phyloP scores from a whole-genome alignment of 1,284 basidiomycete species.

The Ceratobasidium sp. region DNA sequence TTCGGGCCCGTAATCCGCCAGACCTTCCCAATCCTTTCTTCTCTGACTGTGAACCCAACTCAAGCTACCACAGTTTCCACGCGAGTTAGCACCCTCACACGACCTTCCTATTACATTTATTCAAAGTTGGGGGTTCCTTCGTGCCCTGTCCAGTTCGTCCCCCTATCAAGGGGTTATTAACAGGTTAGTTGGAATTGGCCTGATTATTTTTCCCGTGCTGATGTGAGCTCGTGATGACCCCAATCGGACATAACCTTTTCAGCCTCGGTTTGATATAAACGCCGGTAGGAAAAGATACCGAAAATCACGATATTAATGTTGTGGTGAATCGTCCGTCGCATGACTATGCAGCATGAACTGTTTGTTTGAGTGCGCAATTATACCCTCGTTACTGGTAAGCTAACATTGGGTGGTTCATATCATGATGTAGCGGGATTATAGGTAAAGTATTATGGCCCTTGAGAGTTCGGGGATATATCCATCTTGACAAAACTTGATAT shows the following conservation, averaged over 20 bases:
- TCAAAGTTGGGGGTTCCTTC: not conserved
- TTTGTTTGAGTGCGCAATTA: too few species aligned
- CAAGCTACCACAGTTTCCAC: not conserved
- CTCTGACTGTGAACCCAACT: not conserved
- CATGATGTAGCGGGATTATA: too few species aligned
- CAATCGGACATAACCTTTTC: not conserved
- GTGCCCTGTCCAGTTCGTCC: not conserved
- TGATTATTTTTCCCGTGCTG: not conserved
- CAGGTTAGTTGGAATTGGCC: constrained; percentile 2
- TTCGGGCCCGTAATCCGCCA: not conserved
- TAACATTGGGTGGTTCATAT: too few species aligned
- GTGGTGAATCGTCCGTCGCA: not conserved
- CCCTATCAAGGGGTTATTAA: not conserved
- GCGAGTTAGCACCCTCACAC: not conserved
- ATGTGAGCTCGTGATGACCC: not conserved
- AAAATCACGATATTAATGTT: not conserved
- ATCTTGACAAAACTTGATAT: too few species aligned
- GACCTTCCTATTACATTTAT: not conserved
- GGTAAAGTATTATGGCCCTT: too few species aligned
- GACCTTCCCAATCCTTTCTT: not conserved
- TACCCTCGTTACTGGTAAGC: too few species aligned
- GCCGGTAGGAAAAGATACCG: not conserved
- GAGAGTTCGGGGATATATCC: too few species aligned
- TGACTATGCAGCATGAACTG: not conserved
- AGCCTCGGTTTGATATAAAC: not conserved